These are phyloP conservation scores for Leccinellum rugosiceps DNA, from an alignment of 768 basidiomycete species.

Conservation along the genomic window DNA sequence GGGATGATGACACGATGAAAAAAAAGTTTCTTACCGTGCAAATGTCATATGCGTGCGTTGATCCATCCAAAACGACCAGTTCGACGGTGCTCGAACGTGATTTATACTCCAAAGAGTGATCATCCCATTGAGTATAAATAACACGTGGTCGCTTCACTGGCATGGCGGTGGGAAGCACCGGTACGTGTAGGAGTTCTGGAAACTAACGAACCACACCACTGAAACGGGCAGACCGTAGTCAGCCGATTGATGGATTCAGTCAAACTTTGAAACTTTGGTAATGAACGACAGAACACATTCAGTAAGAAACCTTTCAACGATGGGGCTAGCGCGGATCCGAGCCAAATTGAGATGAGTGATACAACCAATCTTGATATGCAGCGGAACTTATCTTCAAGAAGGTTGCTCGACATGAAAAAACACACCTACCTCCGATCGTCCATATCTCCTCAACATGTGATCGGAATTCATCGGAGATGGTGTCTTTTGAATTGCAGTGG, in stretches of 20 bases:
- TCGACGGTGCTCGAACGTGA: neutral
- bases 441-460: neutral
- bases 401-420: neutral
- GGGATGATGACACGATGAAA: neutral
- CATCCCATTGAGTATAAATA: neutral
- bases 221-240: neutral
- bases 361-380: neutral
- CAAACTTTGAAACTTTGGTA: neutral
- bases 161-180: neutral
- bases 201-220: neutral
- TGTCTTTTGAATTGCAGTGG: neutral
- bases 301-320: neutral
- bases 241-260: neutral
- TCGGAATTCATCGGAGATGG: neutral
- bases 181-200: neutral
- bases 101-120: neutral
- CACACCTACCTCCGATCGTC: neutral
- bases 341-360: neutral
- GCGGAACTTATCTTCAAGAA: neutral
- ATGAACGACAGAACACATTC: neutral
- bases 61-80: neutral
- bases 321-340: neutral
- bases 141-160: neutral
- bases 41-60: constrained; percentile 47
- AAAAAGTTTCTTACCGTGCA: constrained; percentile 41